Evolutionary conservation across 2,329 filamentous ascomycete species (phyloP), one percentile per base, ranked within the genome.

Genomic region (Mariannaea sp.): DNA sequence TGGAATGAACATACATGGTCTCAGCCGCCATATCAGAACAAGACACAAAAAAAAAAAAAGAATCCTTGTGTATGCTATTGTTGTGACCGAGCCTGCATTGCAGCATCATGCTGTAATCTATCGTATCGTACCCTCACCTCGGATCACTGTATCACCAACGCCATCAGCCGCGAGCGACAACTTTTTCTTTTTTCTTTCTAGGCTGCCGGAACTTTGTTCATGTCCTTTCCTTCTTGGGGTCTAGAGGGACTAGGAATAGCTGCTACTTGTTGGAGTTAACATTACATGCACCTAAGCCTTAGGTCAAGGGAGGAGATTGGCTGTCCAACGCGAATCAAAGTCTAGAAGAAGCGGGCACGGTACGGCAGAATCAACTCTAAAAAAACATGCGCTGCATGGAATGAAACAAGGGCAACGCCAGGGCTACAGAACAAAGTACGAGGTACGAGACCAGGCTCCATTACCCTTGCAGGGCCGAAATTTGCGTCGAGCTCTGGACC

Each of bases 331-430:
- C n/a, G n/a, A 30, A 47, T 26, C 32, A 48, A 29, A 38, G 38
- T 20, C 30, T 39, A 24, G 45, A 26, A 35, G 33, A 35, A 48
- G 35, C 35, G 33, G 33, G 16, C 33, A 24, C 22, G 22, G 22
- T 16, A 24, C 22, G 22, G 22, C 33, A 36, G 14, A 36, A 36
- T 16, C 12, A 17, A 36, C 14, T 10, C 33, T 36, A 36, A 36
- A 20, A 22, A 30, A 27, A 45, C 27, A 38, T 32, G 22, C 46
- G 39, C 49, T 17, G 26, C 26, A 36, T 27, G 32, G 50, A 53
- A 56, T 61, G 58, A 62, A 51, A 64, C 58, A 55, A 45, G 24
- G n/a, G 50, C 42, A 32, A 41, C 56, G 32, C 43, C 45, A 43
- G 35, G 14, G 29, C 3, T 7, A 16, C 29, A 39, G 8, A 24